Evolutionary conservation across 208 protist genomes (phyloP), one percentile per base, ranked within the genome.

Genomic region (Leishmania tropica): DNA sequence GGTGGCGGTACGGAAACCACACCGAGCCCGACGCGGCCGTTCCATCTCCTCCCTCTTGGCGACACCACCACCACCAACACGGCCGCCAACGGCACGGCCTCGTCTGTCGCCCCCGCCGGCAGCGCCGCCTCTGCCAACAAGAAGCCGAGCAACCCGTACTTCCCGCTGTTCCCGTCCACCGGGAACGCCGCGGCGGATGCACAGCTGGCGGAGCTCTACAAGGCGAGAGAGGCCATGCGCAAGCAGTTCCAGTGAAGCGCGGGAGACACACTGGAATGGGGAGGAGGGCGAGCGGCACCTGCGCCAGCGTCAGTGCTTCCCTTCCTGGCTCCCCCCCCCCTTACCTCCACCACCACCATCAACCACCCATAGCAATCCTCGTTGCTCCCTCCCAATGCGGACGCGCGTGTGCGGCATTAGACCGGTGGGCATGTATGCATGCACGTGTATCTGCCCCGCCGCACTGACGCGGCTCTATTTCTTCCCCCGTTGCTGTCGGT

Each of bases 131-230:
- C 48, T 42, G 48, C n/a, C 47, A 31, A 60, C 4, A 62, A 45
- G 51, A 80, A 60, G 45, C 81, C 19, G n/a, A 88, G 62, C 45
- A 95, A 95, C 78, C 92, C 89, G 35, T 95, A 90, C 68, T 90
- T 56, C 83, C 92, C 82, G 13, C 79, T 86, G 70, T 86, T 93
- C 45, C 93, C 85, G 21, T 95, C 92, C 10, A 97, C 94, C 1
- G 94, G 94, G 28, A 93, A 96, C 80, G 78, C 83, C 11, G 90
- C 87, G 0, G 94, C 94, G 2, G 94, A 97, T 79, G 91, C 89
- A 60, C 88, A 96, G 79, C 87, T 97, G 24, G 92, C 92, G 54
- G 89, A 81, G 70, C 80, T 97, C 17, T 97, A 97, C 81, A 89
- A 83, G 70, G 89, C 89, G 54, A 83, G 94, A 21, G 94, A 97